Conservation (phyloP, 2,329 filamentous ascomycete genomes). For the Ceratocystis harringtonii region DNA sequence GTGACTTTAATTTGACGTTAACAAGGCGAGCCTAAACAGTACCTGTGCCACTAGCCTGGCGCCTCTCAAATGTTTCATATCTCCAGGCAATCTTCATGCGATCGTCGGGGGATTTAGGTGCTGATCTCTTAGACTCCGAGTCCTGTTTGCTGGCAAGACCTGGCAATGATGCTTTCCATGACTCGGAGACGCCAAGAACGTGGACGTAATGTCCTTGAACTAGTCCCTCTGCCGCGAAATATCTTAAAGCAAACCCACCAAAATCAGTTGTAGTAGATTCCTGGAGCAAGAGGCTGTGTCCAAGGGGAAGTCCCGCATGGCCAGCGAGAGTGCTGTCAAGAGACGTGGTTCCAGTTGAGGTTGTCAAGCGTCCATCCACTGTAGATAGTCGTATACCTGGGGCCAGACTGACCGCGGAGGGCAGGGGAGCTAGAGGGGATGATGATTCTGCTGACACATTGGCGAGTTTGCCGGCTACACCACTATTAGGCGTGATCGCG, state of each 20-base stretch:
- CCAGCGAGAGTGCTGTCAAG: constrained; percentile 75
- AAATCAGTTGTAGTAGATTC: constrained; percentile 93
- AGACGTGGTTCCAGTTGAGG: constrained; percentile 78
- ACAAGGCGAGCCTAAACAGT: constrained; percentile 23
- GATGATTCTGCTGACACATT: constrained; percentile 19
- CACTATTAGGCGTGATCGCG: constrained; percentile 29
- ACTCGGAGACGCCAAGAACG: constrained; percentile 62
- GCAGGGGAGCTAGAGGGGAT: constrained; percentile 25
- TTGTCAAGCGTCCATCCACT: constrained; percentile 72
- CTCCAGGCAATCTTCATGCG: constrained; percentile 99
- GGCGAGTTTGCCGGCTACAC: constrained; percentile 20
- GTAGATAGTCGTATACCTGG: constrained; percentile 64
- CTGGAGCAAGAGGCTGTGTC: constrained; percentile 64
- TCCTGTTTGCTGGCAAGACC: constrained; percentile 35
- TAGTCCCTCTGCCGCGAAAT: constrained; percentile 85
- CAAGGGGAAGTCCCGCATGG: constrained; percentile 70
- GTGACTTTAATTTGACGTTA: not conserved
- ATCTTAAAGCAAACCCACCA: constrained; percentile 65
- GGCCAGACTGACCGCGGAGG: not conserved
- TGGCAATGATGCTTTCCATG: constrained; percentile 73
- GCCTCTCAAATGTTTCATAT: constrained; percentile 65
- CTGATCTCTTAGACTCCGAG: not conserved
- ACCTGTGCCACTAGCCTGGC: constrained; percentile 53
- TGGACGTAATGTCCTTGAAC: constrained; percentile 83
- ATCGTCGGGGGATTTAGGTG: constrained; percentile 21